Evolutionary conservation across 768 basidiomycete species (phyloP).

Genomic region (Leucocoprinus birnbaumii): DNA sequence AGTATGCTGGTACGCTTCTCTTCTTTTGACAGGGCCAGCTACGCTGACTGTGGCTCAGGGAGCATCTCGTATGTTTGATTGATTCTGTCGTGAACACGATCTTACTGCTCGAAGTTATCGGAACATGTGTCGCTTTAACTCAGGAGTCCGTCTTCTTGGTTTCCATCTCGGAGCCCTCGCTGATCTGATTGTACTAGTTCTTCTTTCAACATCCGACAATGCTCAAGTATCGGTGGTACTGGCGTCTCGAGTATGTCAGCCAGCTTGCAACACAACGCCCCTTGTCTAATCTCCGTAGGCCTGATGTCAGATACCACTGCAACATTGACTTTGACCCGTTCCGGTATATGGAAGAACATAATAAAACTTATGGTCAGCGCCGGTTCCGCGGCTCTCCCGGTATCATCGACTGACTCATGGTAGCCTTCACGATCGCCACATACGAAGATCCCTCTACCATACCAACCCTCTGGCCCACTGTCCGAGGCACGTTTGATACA

Average conservation of each 20-base stretch:
- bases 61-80: slow-evolving; percentile 4
- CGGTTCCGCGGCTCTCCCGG: not conserved
- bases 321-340: slow-evolving; percentile 71
- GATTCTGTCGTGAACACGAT: not conserved
- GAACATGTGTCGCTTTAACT: slow-evolving; percentile 78
- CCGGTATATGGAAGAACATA: slow-evolving; percentile 66
- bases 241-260: slow-evolving; percentile 46
- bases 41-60: slow-evolving; percentile 29
- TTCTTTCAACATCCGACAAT: slow-evolving; percentile 75
- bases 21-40: not conserved
- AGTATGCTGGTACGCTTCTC: slow-evolving; percentile 35
- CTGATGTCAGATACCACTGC: slow-evolving; percentile 74
- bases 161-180: slow-evolving; percentile 28
- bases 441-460: slow-evolving; percentile 80
- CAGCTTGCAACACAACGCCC: not conserved
- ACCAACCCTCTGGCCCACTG: slow-evolving; percentile 70
- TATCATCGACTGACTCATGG: not conserved
- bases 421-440: slow-evolving; percentile 72
- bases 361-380: slow-evolving; percentile 62
- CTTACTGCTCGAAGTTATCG: slow-evolving; percentile 49
- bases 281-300: slow-evolving; percentile 35
- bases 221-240: slow-evolving; percentile 73
- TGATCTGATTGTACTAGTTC: slow-evolving; percentile 37
- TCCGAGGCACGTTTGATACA: slow-evolving; percentile 51
- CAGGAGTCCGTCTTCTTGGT: slow-evolving; percentile 44